Conservation (phyloP, 768 basidiomycete species). For the Hirschioporus abietinus region DNA sequence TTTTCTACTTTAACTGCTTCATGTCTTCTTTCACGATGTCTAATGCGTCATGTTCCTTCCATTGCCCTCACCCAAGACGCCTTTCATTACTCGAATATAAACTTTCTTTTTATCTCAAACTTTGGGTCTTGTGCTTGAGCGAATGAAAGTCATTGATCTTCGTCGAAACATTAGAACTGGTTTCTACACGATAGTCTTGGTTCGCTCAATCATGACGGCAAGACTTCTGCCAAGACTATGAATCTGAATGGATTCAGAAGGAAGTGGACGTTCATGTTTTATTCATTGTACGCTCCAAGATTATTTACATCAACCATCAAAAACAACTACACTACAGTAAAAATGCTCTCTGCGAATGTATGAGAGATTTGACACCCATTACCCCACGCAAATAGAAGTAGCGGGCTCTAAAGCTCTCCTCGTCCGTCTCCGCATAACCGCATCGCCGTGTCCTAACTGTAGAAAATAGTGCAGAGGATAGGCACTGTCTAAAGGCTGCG, state of each 20-base stretch:
- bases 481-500: constrained; percentile 3
- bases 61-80: background rate
- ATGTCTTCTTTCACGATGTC: background rate
- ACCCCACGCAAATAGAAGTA: constrained; percentile 1
- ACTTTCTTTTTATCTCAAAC: background rate
- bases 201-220: too few relatives aligned
- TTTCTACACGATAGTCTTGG: too few relatives aligned
- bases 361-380: constrained; percentile 4
- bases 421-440: constrained; percentile 4
- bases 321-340: too few relatives aligned
- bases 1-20: background rate
- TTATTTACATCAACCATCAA: too few relatives aligned
- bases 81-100: background rate
- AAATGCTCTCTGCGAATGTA: background rate
- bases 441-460: constrained; percentile 5
- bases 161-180: too few relatives aligned
- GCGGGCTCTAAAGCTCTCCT: background rate
- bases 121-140: background rate
- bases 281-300: too few relatives aligned
- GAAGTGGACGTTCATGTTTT: background rate
- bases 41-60: constrained; percentile 2
- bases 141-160: background rate
- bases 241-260: too few relatives aligned
- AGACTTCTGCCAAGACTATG: too few relatives aligned
- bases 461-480: constrained; percentile 4